These are phyloP conservation scores for Boechera divaricarpa DNA, from an alignment of 345 rosid species.

Conservation along the genomic window DNA sequence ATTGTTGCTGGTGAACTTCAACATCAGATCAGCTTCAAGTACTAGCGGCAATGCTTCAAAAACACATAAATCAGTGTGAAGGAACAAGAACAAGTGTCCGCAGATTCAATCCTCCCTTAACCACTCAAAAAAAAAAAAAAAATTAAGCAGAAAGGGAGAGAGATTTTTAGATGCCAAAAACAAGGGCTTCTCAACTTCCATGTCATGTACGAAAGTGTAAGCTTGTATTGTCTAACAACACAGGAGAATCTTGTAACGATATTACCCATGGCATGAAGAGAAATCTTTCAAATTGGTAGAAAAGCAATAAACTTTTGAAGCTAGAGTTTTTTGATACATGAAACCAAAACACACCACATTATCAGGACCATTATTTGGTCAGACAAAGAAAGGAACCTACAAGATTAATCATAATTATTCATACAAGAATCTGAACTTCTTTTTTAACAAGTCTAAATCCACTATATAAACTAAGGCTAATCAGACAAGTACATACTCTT, in stretches of 20 bases:
- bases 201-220: not conserved
- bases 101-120: not conserved
- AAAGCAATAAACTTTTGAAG: not conserved
- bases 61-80: not conserved
- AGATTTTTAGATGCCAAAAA: not conserved
- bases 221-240: not conserved
- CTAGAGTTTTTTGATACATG: not conserved
- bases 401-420: constrained; percentile 1
- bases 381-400: not conserved
- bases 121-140: not conserved
- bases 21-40: not conserved
- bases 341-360: constrained; percentile 1
- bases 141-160: too few relatives aligned
- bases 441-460: not conserved
- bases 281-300: not conserved
- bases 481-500: not conserved
- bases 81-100: not conserved
- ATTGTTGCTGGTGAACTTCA: not conserved
- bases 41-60: not conserved
- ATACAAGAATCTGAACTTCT: not conserved
- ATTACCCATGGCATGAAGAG: not conserved
- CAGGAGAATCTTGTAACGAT: not conserved
- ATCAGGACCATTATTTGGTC: constrained; percentile 2
- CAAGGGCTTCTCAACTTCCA: not conserved
- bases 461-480: not conserved